Percentiles rank a stretch among this genome's conserved stretches.
phyloP scores from a whole-genome alignment of 768 basidiomycete species.

The Pholiota molesta region DNA sequence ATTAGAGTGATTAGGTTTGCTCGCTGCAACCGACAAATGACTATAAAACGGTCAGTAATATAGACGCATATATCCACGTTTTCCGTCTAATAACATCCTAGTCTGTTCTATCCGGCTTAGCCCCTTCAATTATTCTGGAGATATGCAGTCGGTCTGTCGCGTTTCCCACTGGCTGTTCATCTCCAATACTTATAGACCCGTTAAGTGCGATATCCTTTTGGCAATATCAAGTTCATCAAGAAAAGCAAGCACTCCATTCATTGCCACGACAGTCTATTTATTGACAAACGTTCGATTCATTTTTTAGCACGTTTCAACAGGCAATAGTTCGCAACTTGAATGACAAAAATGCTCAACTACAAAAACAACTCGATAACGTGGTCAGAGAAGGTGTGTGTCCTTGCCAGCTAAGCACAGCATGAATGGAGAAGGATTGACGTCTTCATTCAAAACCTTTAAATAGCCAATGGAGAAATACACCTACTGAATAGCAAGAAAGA shows the following conservation, averaged over 20 bases:
- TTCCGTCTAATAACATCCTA: conserved; percentile 30
- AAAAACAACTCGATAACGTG: conserved; percentile 86
- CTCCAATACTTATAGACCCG: not conserved
- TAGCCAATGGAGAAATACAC: conserved; percentile 79
- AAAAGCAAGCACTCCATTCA: conserved; percentile 50
- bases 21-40: conserved; percentile 87
- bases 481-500: conserved; percentile 70
- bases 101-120: conserved; percentile 85
- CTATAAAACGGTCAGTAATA: conserved; percentile 74
- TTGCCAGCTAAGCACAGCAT: not conserved
- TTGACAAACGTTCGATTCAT: conserved; percentile 16
- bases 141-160: conserved; percentile 72
- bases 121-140: conserved; percentile 75
- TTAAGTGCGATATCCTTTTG: conserved; percentile 83
- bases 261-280: conserved; percentile 6
- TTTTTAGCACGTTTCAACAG: conserved; percentile 75
- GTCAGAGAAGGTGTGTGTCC: conserved; percentile 70
- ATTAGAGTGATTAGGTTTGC: conserved; percentile 55
- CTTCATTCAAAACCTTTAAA: not conserved
- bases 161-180: not conserved
- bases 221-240: conserved; percentile 90
- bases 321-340: conserved; percentile 80
- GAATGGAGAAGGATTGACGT: not conserved
- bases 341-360: conserved; percentile 80
- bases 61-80: conserved; percentile 36